Conservation (phyloP, 495 filamentous ascomycete genomes). For the Hypomontagnella monticulosa region DNA sequence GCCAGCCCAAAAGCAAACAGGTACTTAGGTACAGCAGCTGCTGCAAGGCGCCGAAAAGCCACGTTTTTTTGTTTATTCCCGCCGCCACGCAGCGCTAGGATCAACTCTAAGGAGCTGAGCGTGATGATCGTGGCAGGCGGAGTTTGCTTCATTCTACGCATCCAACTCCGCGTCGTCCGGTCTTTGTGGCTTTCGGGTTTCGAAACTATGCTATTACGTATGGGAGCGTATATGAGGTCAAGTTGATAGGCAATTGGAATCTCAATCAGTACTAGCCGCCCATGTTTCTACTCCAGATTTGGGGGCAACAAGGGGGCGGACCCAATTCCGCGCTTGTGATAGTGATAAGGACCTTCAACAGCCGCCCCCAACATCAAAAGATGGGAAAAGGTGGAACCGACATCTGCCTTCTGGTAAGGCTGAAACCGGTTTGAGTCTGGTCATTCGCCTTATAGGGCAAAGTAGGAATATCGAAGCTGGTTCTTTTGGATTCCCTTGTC, state of each 20-base stretch:
- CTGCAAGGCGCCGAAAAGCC: conserved; percentile 1
- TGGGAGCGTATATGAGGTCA: neutral
- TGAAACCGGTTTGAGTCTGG: conserved; percentile 29
- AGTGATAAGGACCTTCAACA: neutral
- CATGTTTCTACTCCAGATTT: conserved; percentile 31
- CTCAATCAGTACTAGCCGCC: conserved; percentile 26
- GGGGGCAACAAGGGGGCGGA: conserved; percentile 21
- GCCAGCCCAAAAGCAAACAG: neutral
- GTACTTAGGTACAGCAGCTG: neutral
- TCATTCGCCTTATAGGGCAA: conserved; percentile 19
- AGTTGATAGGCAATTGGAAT: neutral
- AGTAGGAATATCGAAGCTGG: conserved; percentile 11
- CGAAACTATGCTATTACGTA: neutral
- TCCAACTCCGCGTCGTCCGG: neutral
- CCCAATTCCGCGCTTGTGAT: conserved; percentile 10
- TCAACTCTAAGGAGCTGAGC: neutral
- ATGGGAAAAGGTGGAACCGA: conserved; percentile 39
- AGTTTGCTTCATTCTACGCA: neutral
- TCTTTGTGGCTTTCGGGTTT: neutral
- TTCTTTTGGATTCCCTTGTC: neutral
- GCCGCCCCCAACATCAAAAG: conserved; percentile 28
- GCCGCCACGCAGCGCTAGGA: too few relatives aligned
- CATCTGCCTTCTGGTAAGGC: conserved; percentile 35
- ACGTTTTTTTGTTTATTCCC: conserved; percentile 4
- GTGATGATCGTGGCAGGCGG: neutral